Conservation (phyloP, 805 yeast genomes). For the Grigorovia transvaalensis region DNA sequence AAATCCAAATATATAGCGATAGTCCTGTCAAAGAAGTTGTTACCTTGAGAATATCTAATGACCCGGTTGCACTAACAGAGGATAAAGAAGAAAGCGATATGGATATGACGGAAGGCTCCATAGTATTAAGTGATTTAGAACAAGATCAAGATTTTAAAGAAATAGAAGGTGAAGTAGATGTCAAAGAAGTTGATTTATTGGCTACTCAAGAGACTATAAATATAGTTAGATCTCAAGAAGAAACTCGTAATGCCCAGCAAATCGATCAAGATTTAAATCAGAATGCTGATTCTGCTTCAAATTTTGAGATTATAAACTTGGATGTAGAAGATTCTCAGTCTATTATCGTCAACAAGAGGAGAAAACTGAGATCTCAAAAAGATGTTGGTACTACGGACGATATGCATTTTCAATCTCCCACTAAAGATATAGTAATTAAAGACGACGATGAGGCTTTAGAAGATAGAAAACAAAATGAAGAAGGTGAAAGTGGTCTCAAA, state of each 20-base stretch:
- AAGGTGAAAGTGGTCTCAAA: background rate
- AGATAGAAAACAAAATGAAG: background rate
- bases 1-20: background rate
- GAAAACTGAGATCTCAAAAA: slow-evolving; percentile 3
- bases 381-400: slow-evolving; percentile 5
- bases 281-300: background rate
- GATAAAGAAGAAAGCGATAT: background rate
- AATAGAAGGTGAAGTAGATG: slow-evolving; percentile 11
- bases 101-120: background rate
- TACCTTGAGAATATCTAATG: background rate
- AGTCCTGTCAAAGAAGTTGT: background rate
- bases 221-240: background rate
- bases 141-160: slow-evolving; percentile 6
- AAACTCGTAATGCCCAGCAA: too few species aligned
- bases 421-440: slow-evolving; percentile 2
- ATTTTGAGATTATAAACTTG: background rate
- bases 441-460: background rate
- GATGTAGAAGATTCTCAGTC: slow-evolving; percentile 12
- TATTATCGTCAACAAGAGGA: slow-evolving; percentile 8
- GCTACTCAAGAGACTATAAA: background rate
- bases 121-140: slow-evolving; percentile 2
- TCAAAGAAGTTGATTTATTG: background rate
- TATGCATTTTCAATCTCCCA: slow-evolving; percentile 2
- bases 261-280: background rate
- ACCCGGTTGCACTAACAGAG: background rate